These are phyloP conservation scores for Candolleomyces aberdarensis DNA, from an alignment of 768 basidiomycete species.

Conservation along the genomic window DNA sequence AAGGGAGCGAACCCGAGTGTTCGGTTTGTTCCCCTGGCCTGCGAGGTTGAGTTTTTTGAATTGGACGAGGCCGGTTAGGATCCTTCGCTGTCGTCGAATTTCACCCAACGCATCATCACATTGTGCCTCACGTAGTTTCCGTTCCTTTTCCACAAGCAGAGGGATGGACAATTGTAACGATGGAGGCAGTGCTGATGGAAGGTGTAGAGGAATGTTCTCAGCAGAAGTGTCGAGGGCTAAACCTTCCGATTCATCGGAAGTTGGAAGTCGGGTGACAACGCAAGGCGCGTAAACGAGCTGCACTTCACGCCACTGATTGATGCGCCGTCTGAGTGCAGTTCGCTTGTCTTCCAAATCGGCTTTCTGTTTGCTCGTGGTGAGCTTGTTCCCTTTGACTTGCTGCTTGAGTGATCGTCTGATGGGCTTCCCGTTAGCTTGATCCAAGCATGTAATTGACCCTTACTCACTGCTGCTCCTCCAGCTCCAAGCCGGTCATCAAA, in stretches of 20 bases:
- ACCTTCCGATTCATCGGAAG: background rate
- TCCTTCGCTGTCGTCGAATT: background rate
- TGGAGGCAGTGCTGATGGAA: background rate
- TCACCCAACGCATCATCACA: background rate
- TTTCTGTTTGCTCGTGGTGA: background rate
- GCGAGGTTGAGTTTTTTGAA: background rate
- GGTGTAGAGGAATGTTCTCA: background rate
- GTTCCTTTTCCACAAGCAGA: background rate
- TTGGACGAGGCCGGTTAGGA: background rate
- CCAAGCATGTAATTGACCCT: background rate
- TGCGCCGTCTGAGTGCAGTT: background rate
- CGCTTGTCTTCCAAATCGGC: slow-evolving; percentile 1
- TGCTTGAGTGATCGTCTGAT: background rate
- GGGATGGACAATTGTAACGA: background rate
- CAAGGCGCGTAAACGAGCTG: slow-evolving; percentile 1
- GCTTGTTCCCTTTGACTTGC: background rate
- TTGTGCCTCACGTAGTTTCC: background rate
- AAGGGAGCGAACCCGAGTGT: background rate
- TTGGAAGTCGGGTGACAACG: background rate
- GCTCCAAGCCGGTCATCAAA: slow-evolving; percentile 14
- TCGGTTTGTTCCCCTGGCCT: background rate
- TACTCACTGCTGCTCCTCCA: slow-evolving; percentile 19
- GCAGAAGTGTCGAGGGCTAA: background rate
- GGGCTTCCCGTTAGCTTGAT: too few relatives aligned
- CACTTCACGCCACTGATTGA: background rate